These are phyloP conservation scores for Hanseniaspora pseudoguilliermondii DNA, from an alignment of 805 yeast genomes.

Conservation along the genomic window DNA sequence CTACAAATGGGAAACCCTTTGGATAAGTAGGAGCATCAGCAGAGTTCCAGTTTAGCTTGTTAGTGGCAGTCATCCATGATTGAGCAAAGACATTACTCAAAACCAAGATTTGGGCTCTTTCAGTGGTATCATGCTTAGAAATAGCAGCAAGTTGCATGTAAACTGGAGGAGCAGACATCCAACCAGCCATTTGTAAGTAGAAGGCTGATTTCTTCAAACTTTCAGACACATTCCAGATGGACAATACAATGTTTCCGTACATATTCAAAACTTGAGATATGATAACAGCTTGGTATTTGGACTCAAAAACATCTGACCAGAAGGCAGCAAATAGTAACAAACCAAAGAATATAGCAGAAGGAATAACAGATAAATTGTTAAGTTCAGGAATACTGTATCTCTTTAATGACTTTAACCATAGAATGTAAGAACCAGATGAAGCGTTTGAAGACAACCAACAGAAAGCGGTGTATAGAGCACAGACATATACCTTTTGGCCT, in stretches of 20 bases:
- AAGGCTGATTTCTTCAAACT: constrained; percentile 50
- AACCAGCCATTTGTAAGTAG: constrained; percentile 42
- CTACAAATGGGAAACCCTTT: constrained; percentile 41
- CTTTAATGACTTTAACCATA: constrained; percentile 38
- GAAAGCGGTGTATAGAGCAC: constrained; percentile 40
- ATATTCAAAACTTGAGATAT: constrained; percentile 42
- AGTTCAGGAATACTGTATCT: constrained; percentile 31
- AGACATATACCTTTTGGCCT: constrained; percentile 46
- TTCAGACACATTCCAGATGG: constrained; percentile 43
- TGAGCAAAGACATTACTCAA: constrained; percentile 43
- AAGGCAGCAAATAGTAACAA: constrained; percentile 22
- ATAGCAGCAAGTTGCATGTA: constrained; percentile 51
- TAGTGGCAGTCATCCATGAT: constrained; percentile 41
- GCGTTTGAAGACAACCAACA: constrained; percentile 48
- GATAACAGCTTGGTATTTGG: constrained; percentile 43
- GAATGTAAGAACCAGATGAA: constrained; percentile 38
- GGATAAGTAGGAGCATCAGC: constrained; percentile 42
- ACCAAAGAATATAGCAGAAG: constrained; percentile 44
- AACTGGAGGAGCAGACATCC: constrained; percentile 49
- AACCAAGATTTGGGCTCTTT: constrained; percentile 40
- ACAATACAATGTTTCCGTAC: constrained; percentile 38
- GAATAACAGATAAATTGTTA: constrained; percentile 38
- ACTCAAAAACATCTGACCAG: constrained; percentile 38
- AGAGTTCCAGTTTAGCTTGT: constrained; percentile 35
- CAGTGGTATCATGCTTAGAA: constrained; percentile 40